These are phyloP conservation scores for Penicillium sp. DNA, from an alignment of 2,329 filamentous ascomycete species.

Conservation along the genomic window DNA sequence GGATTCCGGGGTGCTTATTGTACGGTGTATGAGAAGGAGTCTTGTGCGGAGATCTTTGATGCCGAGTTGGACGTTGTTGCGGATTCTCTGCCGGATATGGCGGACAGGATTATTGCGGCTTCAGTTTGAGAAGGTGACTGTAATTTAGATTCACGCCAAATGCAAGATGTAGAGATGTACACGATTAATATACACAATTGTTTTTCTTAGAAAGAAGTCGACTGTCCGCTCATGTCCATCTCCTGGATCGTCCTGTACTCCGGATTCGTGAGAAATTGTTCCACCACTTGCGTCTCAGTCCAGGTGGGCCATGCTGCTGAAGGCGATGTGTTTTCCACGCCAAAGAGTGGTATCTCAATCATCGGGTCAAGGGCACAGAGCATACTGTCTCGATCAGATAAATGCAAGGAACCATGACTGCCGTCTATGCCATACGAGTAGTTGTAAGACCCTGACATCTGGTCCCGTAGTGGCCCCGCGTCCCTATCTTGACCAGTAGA, in stretches of 20 bases:
- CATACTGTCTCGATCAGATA: conserved; percentile 3
- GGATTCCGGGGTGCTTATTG: conserved; percentile 59
- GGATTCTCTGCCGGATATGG: conserved; percentile 52
- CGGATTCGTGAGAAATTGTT: conserved; percentile 21
- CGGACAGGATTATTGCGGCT: conserved; percentile 34
- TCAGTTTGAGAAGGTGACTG: background rate
- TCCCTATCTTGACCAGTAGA: background rate
- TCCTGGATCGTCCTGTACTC: background rate
- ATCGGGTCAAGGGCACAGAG: conserved; percentile 12
- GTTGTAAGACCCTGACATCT: background rate
- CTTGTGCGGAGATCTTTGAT: conserved; percentile 53
- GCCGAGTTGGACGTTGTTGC: conserved; percentile 54
- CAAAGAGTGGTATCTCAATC: conserved; percentile 18
- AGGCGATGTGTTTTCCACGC: conserved; percentile 10
- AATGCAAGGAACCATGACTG: background rate
- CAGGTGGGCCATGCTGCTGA: conserved; percentile 18
- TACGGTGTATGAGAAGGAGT: conserved; percentile 55
- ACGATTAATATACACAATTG: background rate
- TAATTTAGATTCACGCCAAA: background rate
- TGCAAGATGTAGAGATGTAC: background rate
- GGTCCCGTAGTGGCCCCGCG: background rate
- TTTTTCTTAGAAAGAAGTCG: background rate
- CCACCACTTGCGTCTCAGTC: conserved; percentile 23
- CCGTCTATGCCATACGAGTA: background rate
- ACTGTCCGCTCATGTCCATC: background rate